These are phyloP conservation scores for Pseudogymnoascus sp. DNA, from an alignment of 2,329 filamentous ascomycete genomes.

Conservation along the genomic window DNA sequence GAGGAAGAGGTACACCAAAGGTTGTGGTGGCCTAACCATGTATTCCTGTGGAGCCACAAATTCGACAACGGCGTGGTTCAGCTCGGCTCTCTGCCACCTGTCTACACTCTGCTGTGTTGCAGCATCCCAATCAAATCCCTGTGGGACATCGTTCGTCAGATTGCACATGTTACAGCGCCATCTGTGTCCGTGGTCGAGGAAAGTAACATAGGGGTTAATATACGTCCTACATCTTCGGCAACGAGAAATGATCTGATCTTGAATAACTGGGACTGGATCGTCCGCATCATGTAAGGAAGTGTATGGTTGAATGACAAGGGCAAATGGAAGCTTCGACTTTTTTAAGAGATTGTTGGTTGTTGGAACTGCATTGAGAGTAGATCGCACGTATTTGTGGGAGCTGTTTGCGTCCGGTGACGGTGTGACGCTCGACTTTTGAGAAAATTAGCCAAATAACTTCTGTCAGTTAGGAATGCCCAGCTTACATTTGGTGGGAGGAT, in stretches of 20 bases:
- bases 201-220: constrained; percentile 95
- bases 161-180: constrained; percentile 99
- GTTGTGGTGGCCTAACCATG: constrained; percentile 96
- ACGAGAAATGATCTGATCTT: constrained; percentile 94
- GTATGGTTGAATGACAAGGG: constrained; percentile 93
- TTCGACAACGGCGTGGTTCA: constrained; percentile 95
- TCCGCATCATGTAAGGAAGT: constrained; percentile 86
- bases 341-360: constrained; percentile 89
- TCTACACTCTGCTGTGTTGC: constrained; percentile 85
- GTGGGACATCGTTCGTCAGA: constrained; percentile 96
- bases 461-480: constrained; percentile 19
- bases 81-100: constrained; percentile 81
- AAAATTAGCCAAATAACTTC: constrained; percentile 31
- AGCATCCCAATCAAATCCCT: constrained; percentile 97
- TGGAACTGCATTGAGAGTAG: constrained; percentile 87
- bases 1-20: constrained; percentile 89
- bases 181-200: constrained; percentile 91
- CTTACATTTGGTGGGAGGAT: constrained; percentile 85
- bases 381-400: constrained; percentile 86
- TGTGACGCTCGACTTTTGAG: constrained; percentile 69
- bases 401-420: constrained; percentile 88
- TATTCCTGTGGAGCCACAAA: constrained; percentile 98
- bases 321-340: constrained; percentile 93
- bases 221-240: constrained; percentile 94
- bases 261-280: constrained; percentile 81